phyloP scores from a whole-genome alignment of 306 rosid genomes.

The Trifolium pratense region DNA sequence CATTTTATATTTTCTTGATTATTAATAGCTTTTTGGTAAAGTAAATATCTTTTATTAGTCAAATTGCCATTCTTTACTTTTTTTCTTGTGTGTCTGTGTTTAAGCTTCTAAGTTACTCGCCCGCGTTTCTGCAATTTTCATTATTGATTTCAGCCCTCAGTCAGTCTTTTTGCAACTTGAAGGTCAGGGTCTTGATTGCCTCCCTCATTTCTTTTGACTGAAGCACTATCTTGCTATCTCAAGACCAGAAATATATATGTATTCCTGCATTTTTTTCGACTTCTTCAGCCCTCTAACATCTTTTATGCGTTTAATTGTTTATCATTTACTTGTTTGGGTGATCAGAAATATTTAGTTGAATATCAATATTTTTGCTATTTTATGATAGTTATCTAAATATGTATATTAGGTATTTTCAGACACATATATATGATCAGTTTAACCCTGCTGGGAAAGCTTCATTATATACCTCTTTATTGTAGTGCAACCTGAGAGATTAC shows the following conservation, averaged over 20 bases:
- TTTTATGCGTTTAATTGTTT: slow-evolving; percentile 14
- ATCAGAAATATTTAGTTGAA: slow-evolving; percentile 9
- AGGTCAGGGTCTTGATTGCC: slow-evolving; percentile 3
- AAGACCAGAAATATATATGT: slow-evolving; percentile 32
- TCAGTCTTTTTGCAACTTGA: slow-evolving; percentile 19
- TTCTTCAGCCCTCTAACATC: slow-evolving; percentile 7
- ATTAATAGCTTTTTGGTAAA: slow-evolving; percentile 12
- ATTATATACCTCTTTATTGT: slow-evolving; percentile 22
- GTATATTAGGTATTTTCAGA: background rate
- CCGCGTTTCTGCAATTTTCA: slow-evolving; percentile 38
- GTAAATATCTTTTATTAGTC: slow-evolving; percentile 30
- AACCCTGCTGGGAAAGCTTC: slow-evolving; percentile 25
- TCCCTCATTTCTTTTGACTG: slow-evolving; percentile 35
- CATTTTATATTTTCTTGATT: background rate
- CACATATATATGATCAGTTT: slow-evolving; percentile 9
- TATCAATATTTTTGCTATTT: slow-evolving; percentile 25
- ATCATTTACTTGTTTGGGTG: slow-evolving; percentile 13
- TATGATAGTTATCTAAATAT: slow-evolving; percentile 20
- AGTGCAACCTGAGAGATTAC: slow-evolving; percentile 28
- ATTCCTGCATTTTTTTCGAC: slow-evolving; percentile 22
- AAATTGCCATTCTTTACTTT: slow-evolving; percentile 1
- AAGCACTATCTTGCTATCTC: slow-evolving; percentile 21
- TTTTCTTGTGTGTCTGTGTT: slow-evolving; percentile 3
- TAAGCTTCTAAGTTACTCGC: slow-evolving; percentile 12
- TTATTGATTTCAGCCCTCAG: slow-evolving; percentile 30